Base-by-base conservation (phyloP, 75 land plant species). In the Picea glauca region DNA sequence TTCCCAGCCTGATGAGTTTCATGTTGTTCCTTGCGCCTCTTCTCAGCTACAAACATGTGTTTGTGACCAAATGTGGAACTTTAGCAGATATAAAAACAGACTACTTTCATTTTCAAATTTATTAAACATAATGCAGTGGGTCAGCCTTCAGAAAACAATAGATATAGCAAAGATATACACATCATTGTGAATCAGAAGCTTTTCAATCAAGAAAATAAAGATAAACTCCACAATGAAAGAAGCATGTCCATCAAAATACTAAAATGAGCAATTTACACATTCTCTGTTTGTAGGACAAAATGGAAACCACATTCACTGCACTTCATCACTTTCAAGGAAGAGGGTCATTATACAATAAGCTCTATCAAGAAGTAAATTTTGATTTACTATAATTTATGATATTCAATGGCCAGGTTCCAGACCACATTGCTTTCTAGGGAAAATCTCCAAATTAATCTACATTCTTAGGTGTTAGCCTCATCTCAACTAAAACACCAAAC, bases 1-100 rank as follows among this genome's bases (percentile, higher is more conserved):
- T 57, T 74, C 59, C 76, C 76, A 74, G 59, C 33, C 31, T 74
- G 76, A 31, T 56, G 76, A 74, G 59, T 0, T 21, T 74, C 76
- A 56, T 74, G 76, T n/a, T 70, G 50, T 74, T 74, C 46, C 31
- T 50, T 46, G 9, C 46, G 40, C 76, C 59, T 74, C 63, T 62
- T 62, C 14, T 74, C 76, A 58, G 59, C 76, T 74, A 60, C 58
- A 57, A 56, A 17, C n/a, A 50, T 13, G 11, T 13, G 30, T 56
- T 58, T 5, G 17, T 56, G 50, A n/a, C 76, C 43, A 26, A 63
- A 18, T n/a, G 43, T 3, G 17, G n/a, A 40, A n/a, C 23, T 43
- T 40, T 70, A 70, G 20, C 20, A 70, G 73, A 70, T 18, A 21
- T 43, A 68, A 7, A 18, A 31, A 20, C 15, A 40, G 31, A 65